Evolutionary conservation across 202 grass and related monocot species (phyloP).

Genomic region (Setaria viridis): DNA sequence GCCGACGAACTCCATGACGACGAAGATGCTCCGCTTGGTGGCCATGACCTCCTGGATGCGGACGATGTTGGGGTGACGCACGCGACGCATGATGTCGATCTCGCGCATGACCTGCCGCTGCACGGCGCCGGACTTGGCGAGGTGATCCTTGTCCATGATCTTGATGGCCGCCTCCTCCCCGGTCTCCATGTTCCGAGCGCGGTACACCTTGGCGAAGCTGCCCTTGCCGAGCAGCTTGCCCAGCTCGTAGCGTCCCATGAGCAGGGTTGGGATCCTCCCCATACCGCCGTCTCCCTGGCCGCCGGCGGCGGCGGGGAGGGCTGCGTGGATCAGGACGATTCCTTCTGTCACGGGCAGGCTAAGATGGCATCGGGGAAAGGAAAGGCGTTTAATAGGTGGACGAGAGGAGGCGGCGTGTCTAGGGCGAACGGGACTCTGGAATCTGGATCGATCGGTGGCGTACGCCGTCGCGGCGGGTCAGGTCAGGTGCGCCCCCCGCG

Average conservation of each 20-base stretch:
- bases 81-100: conserved; percentile 62
- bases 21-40: conserved; percentile 56
- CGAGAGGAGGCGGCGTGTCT: neutral
- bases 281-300: conserved; percentile 1
- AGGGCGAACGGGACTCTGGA: neutral
- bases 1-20: conserved; percentile 68
- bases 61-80: conserved; percentile 65
- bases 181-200: conserved; percentile 27
- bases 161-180: conserved; percentile 63
- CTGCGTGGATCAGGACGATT: neutral
- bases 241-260: conserved; percentile 51
- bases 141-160: conserved; percentile 62
- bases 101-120: conserved; percentile 54
- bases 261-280: neutral
- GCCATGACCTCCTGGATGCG: conserved; percentile 70
- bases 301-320: neutral
- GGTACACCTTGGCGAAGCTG: conserved; percentile 72
- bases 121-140: conserved; percentile 39
- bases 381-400: neutral
- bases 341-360: neutral
- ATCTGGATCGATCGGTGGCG: too few relatives aligned
- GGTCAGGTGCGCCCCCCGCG: too few relatives aligned
- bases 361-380: neutral
- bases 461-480: too few relatives aligned
- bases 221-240: conserved; percentile 59